Evolutionary conservation across 75 land plant genomes (phyloP), one percentile per base, ranked within the genome.

Genomic region (Cupressus sempervirens): DNA sequence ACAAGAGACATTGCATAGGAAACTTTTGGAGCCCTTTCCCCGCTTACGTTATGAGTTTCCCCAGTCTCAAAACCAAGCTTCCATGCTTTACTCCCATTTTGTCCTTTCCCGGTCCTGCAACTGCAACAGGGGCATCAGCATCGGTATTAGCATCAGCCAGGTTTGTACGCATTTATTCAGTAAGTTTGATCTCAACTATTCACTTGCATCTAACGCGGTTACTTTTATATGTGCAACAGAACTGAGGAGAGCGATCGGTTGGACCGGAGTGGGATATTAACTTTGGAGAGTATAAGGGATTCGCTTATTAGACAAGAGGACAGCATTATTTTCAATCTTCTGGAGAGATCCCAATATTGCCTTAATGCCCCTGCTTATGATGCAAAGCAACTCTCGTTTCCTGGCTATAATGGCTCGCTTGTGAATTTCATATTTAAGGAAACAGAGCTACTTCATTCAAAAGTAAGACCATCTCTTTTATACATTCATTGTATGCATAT

Each of bases 261-360:
- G 50, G 95, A 94, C 86, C 86, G 87, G 74, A 94, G 94, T 86
- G 88, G 89, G 82, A 91, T 82, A 87, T 86, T 97, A 89, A 96
- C 97, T 2, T 87, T 98, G 23, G 96, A 94, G 9, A 85, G 77
- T 12, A 95, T 98, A 32, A 88, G 99, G 52, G 87, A 89, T 54
- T 98, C 96, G 12, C 87, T 98, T 58, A 94, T 98, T 18, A 89
- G 93, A 48, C 99, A 98, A 86, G 99, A 98, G 88, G 99, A 98
- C 35, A 98, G 93, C 88, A 96, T 98, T 15, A 98, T 98, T 82
- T 98, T 92, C 80, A 87, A 91, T 76, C 94, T 98, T 30, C 82
- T 98, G 50, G 97, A 96, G 87, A 92, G 99, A 81, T 92, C 99
- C 53, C 94, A 96, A 75, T 98, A 91, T 53, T 90, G 93, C 79